These are phyloP conservation scores for Termitomyces sp. DNA, from an alignment of 768 basidiomycete genomes.

Conservation along the genomic window DNA sequence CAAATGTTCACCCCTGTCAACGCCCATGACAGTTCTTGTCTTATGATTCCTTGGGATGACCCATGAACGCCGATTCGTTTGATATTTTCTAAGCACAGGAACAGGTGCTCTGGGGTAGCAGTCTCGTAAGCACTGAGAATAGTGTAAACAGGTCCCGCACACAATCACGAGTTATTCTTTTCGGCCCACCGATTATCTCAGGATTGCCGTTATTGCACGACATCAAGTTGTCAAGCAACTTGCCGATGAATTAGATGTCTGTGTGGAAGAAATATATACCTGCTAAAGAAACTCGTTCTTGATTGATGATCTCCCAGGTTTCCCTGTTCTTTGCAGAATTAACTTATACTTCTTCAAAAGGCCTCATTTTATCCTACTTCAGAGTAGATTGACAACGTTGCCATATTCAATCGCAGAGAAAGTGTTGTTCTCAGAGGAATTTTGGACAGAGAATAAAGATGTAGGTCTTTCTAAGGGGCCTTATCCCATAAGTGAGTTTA, in stretches of 20 bases:
- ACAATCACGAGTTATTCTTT: background rate
- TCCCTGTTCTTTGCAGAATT: no score
- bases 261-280: background rate
- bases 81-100: background rate
- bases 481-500: no score
- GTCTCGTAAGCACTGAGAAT: background rate
- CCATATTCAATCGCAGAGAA: no score
- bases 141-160: background rate
- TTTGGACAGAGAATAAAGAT: no score
- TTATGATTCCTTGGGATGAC: background rate
- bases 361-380: no score
- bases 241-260: background rate
- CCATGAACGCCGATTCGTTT: background rate
- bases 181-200: background rate
- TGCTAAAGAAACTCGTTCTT: background rate
- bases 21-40: background rate
- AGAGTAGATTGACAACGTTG: no score
- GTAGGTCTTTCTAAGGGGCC: no score
- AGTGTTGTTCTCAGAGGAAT: no score
- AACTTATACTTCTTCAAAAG: no score
- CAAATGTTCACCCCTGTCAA: background rate
- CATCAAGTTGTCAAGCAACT: background rate
- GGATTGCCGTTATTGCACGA: background rate
- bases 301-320: no score
- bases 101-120: background rate